Base-by-base conservation (phyloP, 2,329 filamentous ascomycete genomes). In the Colletotrichum sp. region DNA sequence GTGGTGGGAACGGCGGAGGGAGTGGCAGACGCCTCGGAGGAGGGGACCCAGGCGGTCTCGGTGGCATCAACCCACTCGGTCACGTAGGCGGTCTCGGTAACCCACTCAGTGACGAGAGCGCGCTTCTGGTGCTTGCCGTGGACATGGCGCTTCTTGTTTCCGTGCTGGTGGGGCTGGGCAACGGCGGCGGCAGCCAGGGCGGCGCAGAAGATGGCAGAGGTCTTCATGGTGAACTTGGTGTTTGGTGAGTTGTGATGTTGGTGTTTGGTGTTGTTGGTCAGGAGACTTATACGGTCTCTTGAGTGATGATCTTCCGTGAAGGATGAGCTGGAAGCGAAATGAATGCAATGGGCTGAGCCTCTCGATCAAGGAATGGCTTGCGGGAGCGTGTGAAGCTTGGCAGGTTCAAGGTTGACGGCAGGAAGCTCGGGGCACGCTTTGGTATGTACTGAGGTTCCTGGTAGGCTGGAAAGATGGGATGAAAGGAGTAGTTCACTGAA, bases 131-230 rank as follows among this genome's bases (percentile, higher is more conserved):
- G 77, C 72, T 83, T 80, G 66, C 77, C 81, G 77, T 86, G 85
- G 74, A 84, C 84, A 75, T 83, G 85, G 79, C 81, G 81, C 66
- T 82, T 81, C 64, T 77, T 78, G 77, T 83, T 82, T 71, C 79
- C 78, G 79, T 85, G 84, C 79, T 81, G 84, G 77, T 86, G 87
- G 75, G 90, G 90, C 82, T 91, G 88, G 78, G 90, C 90, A 74
- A 87, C 81, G 79, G 86, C 89, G 70, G 84, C 78, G 55, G 87
- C 84, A 78, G 87, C 87, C 81, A 89, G 79, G 69, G 87, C 79
- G 79, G 85, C 85, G 83, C 85, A 81, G 79, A 85, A 79, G 76
- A 88, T 72, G 32, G 83, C 82, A 64, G 82, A 64, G 32, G 83
- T 84, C 85, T 88, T 89, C 88, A 90, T 90, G 34, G 71, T 75